These are phyloP conservation scores for Kwoniella dejecticola DNA, from an alignment of 768 basidiomycete genomes.

Conservation along the genomic window DNA sequence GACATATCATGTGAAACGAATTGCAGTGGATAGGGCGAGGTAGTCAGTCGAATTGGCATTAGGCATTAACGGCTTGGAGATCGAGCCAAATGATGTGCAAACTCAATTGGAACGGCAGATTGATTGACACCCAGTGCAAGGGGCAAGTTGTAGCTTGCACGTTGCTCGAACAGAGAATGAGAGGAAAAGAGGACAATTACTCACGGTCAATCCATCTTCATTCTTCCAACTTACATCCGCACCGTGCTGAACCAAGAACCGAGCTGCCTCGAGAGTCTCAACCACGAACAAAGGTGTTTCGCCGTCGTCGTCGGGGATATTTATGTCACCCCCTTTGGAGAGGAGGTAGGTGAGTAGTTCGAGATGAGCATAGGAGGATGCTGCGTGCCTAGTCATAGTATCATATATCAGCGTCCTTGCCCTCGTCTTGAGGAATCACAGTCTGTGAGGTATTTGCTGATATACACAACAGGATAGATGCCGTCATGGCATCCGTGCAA, in stretches of 20 bases:
- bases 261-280: conserved; percentile 75
- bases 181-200: too few relatives aligned
- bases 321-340: conserved; percentile 81
- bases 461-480: too few relatives aligned
- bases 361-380: conserved; percentile 85
- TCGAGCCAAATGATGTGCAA: background rate
- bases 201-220: conserved; percentile 72
- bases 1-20: background rate
- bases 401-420: too few relatives aligned
- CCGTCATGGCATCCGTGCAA: too few relatives aligned
- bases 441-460: too few relatives aligned
- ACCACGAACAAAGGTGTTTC: conserved; percentile 92
- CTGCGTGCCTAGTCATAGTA: conserved; percentile 70
- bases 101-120: background rate
- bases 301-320: conserved; percentile 79
- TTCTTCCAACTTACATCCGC: conserved; percentile 68
- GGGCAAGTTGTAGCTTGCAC: too few relatives aligned
- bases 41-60: too few relatives aligned
- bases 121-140: background rate
- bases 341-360: conserved; percentile 76
- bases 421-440: too few relatives aligned
- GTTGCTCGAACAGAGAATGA: too few relatives aligned
- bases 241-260: conserved; percentile 75
- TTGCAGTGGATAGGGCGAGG: too few relatives aligned
- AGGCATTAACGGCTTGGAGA: background rate